Evolutionary conservation across 2,329 filamentous ascomycete genomes (phyloP).

Genomic region (Sarocladium brachiariae): DNA sequence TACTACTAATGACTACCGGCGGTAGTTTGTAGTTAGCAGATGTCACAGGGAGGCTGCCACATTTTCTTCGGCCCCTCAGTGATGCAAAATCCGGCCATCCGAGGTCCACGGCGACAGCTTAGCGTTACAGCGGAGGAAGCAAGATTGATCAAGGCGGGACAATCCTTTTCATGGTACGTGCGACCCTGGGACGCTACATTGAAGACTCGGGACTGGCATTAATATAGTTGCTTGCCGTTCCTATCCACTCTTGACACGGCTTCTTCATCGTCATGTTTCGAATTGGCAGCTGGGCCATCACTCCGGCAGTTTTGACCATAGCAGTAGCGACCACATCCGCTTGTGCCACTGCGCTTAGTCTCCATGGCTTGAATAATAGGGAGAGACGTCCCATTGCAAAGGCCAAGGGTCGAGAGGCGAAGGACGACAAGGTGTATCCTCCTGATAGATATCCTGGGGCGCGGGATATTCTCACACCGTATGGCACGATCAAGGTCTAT

Average conservation of each 20-base stretch:
- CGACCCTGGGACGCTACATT: neutral
- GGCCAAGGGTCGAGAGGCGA: neutral
- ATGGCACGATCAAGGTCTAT: conserved; percentile 34
- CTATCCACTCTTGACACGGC: neutral
- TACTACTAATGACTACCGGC: no score
- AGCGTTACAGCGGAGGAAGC: no score
- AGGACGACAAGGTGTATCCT: conserved; percentile 45
- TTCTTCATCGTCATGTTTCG: neutral
- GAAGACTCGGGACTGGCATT: neutral
- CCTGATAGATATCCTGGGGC: conserved; percentile 54
- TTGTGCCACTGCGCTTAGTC: neutral
- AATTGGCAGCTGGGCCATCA: neutral
- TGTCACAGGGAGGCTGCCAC: no score
- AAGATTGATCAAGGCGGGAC: no score
- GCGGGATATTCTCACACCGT: conserved; percentile 11
- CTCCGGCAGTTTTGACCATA: neutral
- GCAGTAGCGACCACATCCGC: neutral
- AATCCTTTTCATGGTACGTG: neutral
- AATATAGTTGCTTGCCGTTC: neutral
- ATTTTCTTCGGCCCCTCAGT: no score
- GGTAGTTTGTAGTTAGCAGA: no score
- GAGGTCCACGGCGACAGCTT: no score
- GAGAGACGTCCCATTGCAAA: neutral
- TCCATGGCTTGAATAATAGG: neutral
- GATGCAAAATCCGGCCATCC: no score